Conservation (phyloP, 768 basidiomycete genomes). For the Trametes gibbosa region DNA sequence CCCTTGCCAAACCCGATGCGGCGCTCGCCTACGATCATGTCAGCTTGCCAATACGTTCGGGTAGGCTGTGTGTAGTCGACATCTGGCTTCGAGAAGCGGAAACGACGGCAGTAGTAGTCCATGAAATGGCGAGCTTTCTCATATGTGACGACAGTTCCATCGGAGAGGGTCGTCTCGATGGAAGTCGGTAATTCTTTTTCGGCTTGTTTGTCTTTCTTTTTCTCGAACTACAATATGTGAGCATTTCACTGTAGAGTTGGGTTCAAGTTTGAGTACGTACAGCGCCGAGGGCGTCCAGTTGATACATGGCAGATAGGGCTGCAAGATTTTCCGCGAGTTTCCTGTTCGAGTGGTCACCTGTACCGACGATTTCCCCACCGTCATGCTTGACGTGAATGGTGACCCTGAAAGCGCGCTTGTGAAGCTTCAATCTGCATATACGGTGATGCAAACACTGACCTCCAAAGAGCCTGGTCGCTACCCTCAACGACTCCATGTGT, state of each 20-base stretch:
- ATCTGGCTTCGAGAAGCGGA: conserved; percentile 70
- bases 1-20: conserved; percentile 81
- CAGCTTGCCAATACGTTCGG: conserved; percentile 58
- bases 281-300: conserved; percentile 58
- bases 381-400: conserved; percentile 32
- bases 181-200: conserved; percentile 3
- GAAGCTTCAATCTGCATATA: neutral
- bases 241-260: too few relatives aligned
- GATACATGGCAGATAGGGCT: conserved; percentile 69
- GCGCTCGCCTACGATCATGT: conserved; percentile 72
- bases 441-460: conserved; percentile 34
- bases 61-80: conserved; percentile 46
- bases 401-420: conserved; percentile 29
- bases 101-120: conserved; percentile 90
- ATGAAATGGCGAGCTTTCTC: conserved; percentile 85
- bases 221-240: conserved; percentile 6
- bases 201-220: conserved; percentile 10
- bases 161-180: conserved; percentile 45
- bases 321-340: conserved; percentile 76
- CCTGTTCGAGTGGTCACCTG: conserved; percentile 44
- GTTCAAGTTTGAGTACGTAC: conserved; percentile 42
- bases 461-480: conserved; percentile 38
- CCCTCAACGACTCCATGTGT: conserved; percentile 28
- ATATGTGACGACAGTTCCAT: conserved; percentile 60
- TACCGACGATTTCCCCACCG: conserved; percentile 17